phyloP scores from a whole-genome alignment of 148 eudicot genomes.

The Rheum nobile region DNA sequence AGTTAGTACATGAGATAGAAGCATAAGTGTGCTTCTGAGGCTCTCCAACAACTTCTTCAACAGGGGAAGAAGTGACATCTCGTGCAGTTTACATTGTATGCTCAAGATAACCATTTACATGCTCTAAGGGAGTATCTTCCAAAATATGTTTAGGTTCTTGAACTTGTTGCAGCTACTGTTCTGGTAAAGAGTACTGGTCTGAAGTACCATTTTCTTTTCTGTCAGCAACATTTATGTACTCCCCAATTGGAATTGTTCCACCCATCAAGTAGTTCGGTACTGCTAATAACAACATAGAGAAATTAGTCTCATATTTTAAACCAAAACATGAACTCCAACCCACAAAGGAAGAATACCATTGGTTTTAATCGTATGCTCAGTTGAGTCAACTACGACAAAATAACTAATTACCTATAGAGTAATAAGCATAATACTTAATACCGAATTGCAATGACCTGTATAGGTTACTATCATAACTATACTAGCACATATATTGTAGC shows the following conservation, averaged over 20 bases:
- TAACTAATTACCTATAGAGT: not conserved
- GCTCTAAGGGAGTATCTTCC: conserved; percentile 41
- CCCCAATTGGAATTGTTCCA: conserved; percentile 51
- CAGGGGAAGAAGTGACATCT: conserved; percentile 37
- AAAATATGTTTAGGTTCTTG: conserved; percentile 44
- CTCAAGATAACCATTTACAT: conserved; percentile 67
- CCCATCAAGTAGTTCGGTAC: conserved; percentile 59
- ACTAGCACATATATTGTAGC: not conserved
- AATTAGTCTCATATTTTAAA: not conserved
- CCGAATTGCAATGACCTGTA: not conserved
- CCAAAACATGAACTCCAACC: not conserved
- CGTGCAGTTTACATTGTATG: conserved; percentile 31
- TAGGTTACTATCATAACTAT: not conserved
- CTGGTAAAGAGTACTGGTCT: conserved; percentile 42
- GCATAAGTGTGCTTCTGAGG: conserved; percentile 96
- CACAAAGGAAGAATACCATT: not conserved
- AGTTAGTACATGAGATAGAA: conserved; percentile 57
- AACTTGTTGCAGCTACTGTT: conserved; percentile 49
- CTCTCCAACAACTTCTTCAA: conserved; percentile 62
- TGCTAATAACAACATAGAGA: conserved; percentile 17
- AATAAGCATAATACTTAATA: not conserved
- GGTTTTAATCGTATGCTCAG: not conserved
- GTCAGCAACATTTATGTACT: conserved; percentile 42
- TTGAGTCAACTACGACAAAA: not conserved
- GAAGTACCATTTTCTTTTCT: conserved; percentile 49